Percentiles rank a stretch among this genome's conserved stretches.
phyloP scores from a whole-genome alignment of 179 eudicot species.

The Spergularia azorica region DNA sequence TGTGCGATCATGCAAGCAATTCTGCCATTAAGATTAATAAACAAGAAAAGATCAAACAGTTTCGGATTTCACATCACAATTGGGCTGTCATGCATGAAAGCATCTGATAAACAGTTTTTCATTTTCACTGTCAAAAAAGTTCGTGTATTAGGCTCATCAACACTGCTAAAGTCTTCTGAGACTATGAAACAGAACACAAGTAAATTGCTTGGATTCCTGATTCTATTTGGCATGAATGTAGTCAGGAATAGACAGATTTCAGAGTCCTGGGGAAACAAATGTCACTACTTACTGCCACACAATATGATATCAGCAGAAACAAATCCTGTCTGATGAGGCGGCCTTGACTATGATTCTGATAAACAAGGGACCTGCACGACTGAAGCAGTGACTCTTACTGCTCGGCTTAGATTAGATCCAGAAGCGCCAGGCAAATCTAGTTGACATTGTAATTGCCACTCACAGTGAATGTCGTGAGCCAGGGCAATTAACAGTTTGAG shows the following conservation, averaged over 20 bases:
- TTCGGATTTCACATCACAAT: background rate
- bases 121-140: background rate
- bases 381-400: too few relatives aligned
- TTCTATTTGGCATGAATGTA: background rate
- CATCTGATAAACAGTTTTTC: background rate
- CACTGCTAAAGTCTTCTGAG: background rate
- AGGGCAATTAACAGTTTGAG: too few relatives aligned
- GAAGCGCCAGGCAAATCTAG: too few relatives aligned
- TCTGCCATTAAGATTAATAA: too few relatives aligned
- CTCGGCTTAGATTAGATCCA: too few relatives aligned
- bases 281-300: background rate
- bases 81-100: background rate
- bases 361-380: too few relatives aligned
- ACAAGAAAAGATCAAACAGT: too few relatives aligned
- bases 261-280: background rate
- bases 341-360: too few relatives aligned
- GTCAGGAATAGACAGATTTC: background rate
- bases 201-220: background rate
- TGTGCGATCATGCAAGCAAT: background rate
- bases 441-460: too few relatives aligned
- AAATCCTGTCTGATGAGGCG: background rate
- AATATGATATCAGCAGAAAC: background rate
- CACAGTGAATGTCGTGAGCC: too few relatives aligned
- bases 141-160: background rate
- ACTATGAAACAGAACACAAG: background rate